A percentile compares a stretch with the other conserved stretches of the same genome.
Evolutionary conservation across 768 basidiomycete genomes (phyloP).

Genomic region (Lepiota venenata): DNA sequence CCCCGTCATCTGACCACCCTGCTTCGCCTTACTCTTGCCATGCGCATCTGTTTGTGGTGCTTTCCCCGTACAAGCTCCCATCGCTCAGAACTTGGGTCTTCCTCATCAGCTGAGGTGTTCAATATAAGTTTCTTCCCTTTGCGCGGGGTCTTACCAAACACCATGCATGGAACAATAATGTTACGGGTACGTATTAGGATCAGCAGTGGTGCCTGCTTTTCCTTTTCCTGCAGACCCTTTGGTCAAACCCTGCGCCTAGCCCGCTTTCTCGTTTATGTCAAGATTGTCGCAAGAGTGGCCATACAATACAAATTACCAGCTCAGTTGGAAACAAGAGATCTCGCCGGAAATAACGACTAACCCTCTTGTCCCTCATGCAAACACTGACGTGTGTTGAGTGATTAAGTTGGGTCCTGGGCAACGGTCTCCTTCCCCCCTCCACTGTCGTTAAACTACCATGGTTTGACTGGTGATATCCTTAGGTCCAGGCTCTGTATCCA

Average conservation of each 20-base stretch:
- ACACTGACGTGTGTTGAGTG: background rate
- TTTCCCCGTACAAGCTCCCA: background rate
- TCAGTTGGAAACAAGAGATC: background rate
- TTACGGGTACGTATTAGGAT: too few relatives aligned
- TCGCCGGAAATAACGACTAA: conserved; percentile 1
- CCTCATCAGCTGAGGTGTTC: too few relatives aligned
- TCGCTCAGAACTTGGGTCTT: too few relatives aligned
- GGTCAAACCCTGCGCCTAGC: background rate
- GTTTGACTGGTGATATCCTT: too few relatives aligned
- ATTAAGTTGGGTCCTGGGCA: background rate
- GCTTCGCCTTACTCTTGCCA: background rate
- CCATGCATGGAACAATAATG: too few relatives aligned
- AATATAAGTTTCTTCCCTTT: too few relatives aligned
- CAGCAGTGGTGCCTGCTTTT: too few relatives aligned
- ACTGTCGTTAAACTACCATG: too few relatives aligned
- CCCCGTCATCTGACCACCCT: background rate
- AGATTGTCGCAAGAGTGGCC: background rate
- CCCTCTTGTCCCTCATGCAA: background rate
- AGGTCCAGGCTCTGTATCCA: too few relatives aligned
- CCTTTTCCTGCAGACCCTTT: too few relatives aligned
- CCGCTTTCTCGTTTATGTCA: background rate
- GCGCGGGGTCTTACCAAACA: too few relatives aligned
- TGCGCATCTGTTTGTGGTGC: background rate
- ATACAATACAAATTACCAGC: background rate
- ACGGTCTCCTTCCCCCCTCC: too few relatives aligned